These are phyloP conservation scores for Heliocybe sulcata DNA, from an alignment of 1,284 basidiomycete genomes.

Conservation along the genomic window DNA sequence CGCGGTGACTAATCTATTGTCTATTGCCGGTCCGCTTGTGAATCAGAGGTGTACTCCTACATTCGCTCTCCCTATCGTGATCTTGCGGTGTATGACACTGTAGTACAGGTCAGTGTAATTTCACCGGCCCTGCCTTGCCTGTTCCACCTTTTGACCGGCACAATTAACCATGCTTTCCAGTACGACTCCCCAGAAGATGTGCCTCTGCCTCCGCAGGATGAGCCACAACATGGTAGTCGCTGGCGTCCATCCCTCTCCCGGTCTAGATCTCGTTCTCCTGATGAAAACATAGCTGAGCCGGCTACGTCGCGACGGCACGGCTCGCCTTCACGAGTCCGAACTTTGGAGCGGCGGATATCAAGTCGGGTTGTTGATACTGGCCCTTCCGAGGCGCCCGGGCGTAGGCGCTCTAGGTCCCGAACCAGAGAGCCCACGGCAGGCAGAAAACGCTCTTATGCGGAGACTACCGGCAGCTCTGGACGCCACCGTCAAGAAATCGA, in stretches of 20 bases:
- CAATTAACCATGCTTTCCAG: constrained; percentile 22
- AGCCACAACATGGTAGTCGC: constrained; percentile 21
- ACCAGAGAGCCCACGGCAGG: not conserved
- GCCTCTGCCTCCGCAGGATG: constrained; percentile 21
- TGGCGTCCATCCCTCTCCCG: constrained; percentile 23
- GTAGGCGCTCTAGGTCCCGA: too few species aligned
- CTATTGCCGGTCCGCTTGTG: constrained; percentile 4
- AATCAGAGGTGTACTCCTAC: constrained; percentile 76
- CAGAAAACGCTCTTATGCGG: not conserved
- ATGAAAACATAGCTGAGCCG: not conserved
- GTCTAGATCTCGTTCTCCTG: not conserved
- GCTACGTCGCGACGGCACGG: not conserved
- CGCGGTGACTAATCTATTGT: constrained; percentile 9
- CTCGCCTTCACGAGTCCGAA: too few species aligned
- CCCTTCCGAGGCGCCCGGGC: too few species aligned
- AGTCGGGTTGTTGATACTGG: too few species aligned
- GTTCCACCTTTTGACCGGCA: not conserved
- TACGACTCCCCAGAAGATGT: constrained; percentile 43
- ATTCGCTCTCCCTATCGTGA: constrained; percentile 81
- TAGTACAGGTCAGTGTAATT: constrained; percentile 59
- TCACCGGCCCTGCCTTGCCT: constrained; percentile 7
- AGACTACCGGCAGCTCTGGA: not conserved
- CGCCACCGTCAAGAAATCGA: too few species aligned
- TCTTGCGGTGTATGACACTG: constrained; percentile 70
- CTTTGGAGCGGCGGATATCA: too few species aligned